Percentiles rank a stretch among this genome's conserved stretches.
These are phyloP conservation scores for Orychophragmus violaceus DNA, from an alignment of 345 rosid species.

Conservation along the genomic window DNA sequence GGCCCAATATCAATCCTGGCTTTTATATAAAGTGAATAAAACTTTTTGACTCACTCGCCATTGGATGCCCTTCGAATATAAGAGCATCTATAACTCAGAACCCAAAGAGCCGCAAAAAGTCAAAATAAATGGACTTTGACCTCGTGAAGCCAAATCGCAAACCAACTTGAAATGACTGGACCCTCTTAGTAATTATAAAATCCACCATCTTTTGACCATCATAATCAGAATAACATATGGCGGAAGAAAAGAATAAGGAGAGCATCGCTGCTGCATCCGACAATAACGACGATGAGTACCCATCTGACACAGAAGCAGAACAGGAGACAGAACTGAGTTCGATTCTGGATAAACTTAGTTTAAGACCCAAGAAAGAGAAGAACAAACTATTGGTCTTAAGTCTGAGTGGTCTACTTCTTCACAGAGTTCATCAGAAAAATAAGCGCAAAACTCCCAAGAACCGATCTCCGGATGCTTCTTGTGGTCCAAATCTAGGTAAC, in stretches of 20 bases:
- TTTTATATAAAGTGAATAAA: too few species aligned
- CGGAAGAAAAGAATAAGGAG: conserved; percentile 14
- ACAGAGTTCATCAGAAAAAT: conserved; percentile 6
- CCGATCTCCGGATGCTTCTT: conserved; percentile 28
- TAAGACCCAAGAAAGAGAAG: conserved; percentile 7
- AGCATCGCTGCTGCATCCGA: neutral
- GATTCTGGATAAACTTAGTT: conserved; percentile 14
- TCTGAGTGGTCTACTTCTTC: conserved; percentile 36
- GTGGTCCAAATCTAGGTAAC: conserved; percentile 28
- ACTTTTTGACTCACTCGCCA: too few species aligned
- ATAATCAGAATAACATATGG: neutral
- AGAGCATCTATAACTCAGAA: neutral
- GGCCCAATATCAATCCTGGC: too few species aligned
- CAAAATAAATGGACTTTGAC: conserved; percentile 1
- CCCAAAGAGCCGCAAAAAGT: neutral
- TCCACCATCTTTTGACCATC: neutral
- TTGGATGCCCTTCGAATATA: neutral
- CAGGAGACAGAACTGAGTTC: neutral
- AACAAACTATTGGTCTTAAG: conserved; percentile 38
- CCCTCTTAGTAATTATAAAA: neutral
- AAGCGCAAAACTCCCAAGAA: neutral
- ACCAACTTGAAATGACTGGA: neutral
- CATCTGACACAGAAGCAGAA: neutral
- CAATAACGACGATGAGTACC: neutral
- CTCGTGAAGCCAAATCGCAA: conserved; percentile 19